Base-by-base conservation (phyloP, 2,329 filamentous ascomycete species). In the Fusarium agapanthi region DNA sequence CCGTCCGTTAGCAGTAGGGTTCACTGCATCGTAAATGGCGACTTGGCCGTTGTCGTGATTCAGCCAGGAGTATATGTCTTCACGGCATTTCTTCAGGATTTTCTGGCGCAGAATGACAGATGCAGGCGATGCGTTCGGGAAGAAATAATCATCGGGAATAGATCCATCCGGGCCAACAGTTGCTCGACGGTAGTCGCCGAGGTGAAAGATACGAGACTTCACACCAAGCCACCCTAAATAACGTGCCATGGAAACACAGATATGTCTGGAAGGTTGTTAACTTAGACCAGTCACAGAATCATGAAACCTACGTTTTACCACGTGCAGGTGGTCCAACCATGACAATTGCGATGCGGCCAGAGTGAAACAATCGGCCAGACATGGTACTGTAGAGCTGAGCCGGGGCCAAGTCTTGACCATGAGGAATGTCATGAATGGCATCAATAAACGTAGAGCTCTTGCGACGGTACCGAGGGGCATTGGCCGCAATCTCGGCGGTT, bases 331-430 rank as follows among this genome's bases (percentile, higher is more conserved):
- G 89, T 30, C 96, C 96, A 75, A 98, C 96, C 81, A 97, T 98
- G 73, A 96, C 95, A 77, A 99, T 98, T 53, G 95, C 95, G 80
- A 99, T 99, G 65, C 95, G 91, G 53, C 96, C 96, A 28, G 96
- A 98, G 83, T 99, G 96, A 81, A 99, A 99, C 35, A 99, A 90
- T 45, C 96, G 91, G 54, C 96, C 96, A 53, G 95, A 98, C 88
- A 98, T 97, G 59, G 96, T 99, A 82, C 95, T 98, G 85, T 99
- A 99, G 50, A 99, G 88, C 84, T 99, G 96, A 75, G 96, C 96
- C 35, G 96, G 96, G 10, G 96, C 96, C 89, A 97, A 90, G 76
- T 95, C 86, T 71, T 86, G 84, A 77, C 94, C 94, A 80, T 95
- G 92, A 14, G 93, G 90, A 60, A 97, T 88, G 86, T 98, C 95